A percentile compares a stretch with the other conserved stretches of the same genome.
Evolutionary conservation across 1,284 basidiomycete genomes (phyloP).

Genomic region (Gomphus bonarii): DNA sequence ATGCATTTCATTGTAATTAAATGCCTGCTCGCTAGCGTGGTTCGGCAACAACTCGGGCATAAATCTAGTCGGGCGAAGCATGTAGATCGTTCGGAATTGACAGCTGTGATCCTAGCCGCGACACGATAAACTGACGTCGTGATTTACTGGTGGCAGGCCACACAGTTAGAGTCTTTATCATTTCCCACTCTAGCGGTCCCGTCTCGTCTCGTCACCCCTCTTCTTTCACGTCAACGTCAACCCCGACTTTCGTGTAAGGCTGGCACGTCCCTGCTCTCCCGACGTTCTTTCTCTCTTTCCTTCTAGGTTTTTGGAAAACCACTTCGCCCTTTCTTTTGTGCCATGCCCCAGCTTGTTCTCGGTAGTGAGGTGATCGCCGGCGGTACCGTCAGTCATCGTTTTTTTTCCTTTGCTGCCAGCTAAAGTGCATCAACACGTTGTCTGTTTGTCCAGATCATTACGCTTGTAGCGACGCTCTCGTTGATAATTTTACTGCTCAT

Average conservation of each 20-base stretch:
- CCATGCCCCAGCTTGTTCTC: conserved; percentile 13
- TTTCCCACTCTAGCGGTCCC: too few species aligned
- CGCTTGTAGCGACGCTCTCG: conserved; percentile 40
- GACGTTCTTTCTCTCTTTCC: conserved; percentile 21
- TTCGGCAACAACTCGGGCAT: too few species aligned
- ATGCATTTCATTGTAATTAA: neutral
- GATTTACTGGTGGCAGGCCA: neutral
- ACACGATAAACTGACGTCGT: too few species aligned
- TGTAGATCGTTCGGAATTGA: too few species aligned
- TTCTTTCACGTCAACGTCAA: conserved; percentile 10
- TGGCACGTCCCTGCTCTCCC: conserved; percentile 9
- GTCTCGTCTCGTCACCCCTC: too few species aligned
- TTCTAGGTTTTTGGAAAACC: conserved; percentile 23
- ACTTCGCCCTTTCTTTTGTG: conserved; percentile 21
- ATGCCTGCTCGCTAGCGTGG: too few species aligned
- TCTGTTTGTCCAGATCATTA: conserved; percentile 32
- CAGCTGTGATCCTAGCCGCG: too few species aligned
- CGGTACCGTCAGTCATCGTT: conserved; percentile 32
- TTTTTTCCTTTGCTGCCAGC: neutral
- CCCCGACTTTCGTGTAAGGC: neutral
- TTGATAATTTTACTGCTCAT: conserved; percentile 30
- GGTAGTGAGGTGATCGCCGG: conserved; percentile 25
- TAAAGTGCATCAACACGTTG: neutral
- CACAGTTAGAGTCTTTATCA: neutral
- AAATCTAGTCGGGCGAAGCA: too few species aligned